phyloP scores from a whole-genome alignment of 2,329 filamentous ascomycete species.

The Fusarium nelsonii region DNA sequence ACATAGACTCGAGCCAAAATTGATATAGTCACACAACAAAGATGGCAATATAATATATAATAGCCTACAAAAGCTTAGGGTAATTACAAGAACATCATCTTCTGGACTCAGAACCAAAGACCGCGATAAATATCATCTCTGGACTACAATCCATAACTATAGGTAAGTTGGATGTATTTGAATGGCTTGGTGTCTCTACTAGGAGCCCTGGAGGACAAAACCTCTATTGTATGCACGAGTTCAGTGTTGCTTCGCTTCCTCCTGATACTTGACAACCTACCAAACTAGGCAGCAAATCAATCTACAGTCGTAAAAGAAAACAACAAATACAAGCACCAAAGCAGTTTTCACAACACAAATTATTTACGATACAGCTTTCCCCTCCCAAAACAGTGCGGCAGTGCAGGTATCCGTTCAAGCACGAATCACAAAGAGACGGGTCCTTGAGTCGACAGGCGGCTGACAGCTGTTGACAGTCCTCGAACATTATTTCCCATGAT shows the following conservation, averaged over 20 bases:
- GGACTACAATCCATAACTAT: no score
- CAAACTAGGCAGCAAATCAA: neutral
- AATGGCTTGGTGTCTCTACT: no score
- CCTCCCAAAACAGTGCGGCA: conserved; percentile 7
- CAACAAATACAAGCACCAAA: neutral
- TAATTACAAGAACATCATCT: neutral
- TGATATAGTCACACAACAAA: no score
- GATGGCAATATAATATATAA: no score
- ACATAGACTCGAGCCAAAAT: no score
- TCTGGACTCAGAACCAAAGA: no score
- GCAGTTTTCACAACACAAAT: neutral
- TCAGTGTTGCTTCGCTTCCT: neutral
- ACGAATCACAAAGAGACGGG: conserved; percentile 32
- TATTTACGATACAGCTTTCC: neutral
- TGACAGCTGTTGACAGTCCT: conserved; percentile 41
- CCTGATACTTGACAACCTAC: neutral
- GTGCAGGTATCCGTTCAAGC: conserved; percentile 27
- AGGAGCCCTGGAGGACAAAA: no score
- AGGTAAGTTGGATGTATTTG: no score
- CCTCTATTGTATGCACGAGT: neutral
- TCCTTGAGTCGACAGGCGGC: conserved; percentile 30
- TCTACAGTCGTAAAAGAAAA: neutral
- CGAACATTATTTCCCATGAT: conserved; percentile 13
- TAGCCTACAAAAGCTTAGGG: neutral
- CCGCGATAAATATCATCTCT: no score